These are phyloP conservation scores for Moniliella sp. DNA, from an alignment of 1,284 basidiomycete genomes.

Conservation along the genomic window DNA sequence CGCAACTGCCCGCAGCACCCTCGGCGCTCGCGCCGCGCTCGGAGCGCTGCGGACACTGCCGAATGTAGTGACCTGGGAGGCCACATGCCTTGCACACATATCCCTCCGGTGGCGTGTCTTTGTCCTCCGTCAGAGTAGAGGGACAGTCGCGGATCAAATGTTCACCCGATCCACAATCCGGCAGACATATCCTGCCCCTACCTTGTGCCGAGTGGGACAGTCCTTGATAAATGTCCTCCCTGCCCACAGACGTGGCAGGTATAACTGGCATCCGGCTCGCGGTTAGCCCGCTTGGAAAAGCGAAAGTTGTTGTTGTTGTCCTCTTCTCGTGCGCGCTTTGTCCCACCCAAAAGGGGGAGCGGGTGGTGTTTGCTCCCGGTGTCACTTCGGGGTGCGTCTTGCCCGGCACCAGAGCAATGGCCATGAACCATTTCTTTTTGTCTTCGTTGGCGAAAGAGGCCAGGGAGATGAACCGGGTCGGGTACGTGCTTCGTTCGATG, in stretches of 20 bases:
- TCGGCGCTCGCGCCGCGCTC: neutral
- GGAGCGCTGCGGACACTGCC: constrained; percentile 6
- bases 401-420: constrained; percentile 9
- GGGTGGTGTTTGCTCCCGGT: no score
- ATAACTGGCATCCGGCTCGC: neutral
- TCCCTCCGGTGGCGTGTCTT: constrained; percentile 7
- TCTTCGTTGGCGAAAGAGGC: constrained; percentile 17
- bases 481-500: no score
- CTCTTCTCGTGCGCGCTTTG: neutral
- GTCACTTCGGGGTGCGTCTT: constrained; percentile 4
- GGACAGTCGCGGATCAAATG: neutral
- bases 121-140: neutral
- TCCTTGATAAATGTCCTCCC: no score
- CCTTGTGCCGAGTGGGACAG: no score
- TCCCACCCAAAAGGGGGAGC: no score
- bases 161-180: neutral
- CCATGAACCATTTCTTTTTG: constrained; percentile 28
- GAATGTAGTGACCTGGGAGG: constrained; percentile 11
- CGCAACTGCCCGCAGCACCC: constrained; percentile 10
- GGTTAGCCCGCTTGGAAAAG: neutral
- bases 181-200: neutral
- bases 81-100: constrained; percentile 16
- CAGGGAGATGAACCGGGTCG: constrained; percentile 21
- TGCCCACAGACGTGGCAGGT: no score
- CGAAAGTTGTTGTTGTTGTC: neutral